Conservation (phyloP, 306 rosid genomes). For the Fragaria ananassa region DNA sequence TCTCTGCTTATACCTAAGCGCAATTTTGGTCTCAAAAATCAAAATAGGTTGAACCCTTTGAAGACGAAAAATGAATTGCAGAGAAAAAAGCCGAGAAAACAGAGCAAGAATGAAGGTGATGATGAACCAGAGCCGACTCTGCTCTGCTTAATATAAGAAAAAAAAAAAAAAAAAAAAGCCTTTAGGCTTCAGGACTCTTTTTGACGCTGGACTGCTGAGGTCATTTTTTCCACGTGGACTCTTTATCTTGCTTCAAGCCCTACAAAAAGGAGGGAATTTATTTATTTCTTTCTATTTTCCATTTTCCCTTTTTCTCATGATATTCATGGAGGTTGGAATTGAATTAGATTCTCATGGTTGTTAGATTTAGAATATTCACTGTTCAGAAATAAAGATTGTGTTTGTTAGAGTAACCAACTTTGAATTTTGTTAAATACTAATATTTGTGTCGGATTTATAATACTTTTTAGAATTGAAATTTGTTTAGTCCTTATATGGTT, state of each 20-base stretch:
- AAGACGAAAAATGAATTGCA: neutral
- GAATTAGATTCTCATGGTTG: neutral
- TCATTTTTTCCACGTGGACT: constrained; percentile 4
- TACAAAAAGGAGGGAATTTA: neutral
- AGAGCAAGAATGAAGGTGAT: neutral
- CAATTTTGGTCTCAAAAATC: neutral
- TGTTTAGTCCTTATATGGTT: too few relatives aligned
- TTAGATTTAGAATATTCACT: neutral
- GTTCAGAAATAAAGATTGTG: neutral
- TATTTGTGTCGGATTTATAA: too few relatives aligned
- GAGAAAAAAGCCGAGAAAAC: neutral
- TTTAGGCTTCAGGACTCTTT: neutral
- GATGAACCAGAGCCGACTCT: neutral
- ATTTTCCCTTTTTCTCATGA: neutral
- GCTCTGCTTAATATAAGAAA: neutral
- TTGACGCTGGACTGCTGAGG: constrained; percentile 12
- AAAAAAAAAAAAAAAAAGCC: too few relatives aligned
- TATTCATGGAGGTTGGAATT: neutral
- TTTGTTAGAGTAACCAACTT: neutral
- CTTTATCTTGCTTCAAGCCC: neutral
- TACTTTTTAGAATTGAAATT: too few relatives aligned
- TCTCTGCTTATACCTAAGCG: neutral
- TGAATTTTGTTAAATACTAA: too few relatives aligned
- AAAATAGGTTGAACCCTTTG: neutral
- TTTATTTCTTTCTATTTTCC: neutral